Evolutionary conservation across 2,329 filamentous ascomycete species (phyloP).

Genomic region (Aspergillus pseudoviridinutans): DNA sequence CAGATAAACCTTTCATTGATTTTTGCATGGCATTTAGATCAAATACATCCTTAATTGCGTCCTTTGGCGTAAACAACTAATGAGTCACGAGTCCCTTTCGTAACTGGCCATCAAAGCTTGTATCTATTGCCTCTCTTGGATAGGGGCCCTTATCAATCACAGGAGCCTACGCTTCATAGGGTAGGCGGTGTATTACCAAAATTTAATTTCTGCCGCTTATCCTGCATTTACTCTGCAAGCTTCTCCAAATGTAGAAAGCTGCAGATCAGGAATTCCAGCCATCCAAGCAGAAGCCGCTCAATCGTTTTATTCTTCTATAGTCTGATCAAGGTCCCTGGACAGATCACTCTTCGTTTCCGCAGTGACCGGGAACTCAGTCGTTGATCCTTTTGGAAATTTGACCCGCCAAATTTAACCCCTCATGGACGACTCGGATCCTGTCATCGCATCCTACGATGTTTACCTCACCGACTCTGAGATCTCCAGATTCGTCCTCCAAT

Average conservation of each 20-base stretch:
- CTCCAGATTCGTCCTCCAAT: constrained; percentile 79
- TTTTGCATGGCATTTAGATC: not conserved
- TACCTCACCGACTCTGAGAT: constrained; percentile 74
- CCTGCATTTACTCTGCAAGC: not conserved
- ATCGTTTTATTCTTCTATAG: not conserved
- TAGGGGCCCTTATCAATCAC: not conserved
- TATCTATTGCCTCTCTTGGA: too few species aligned
- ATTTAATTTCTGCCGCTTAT: not conserved
- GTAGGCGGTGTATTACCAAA: not conserved
- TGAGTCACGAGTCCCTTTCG: not conserved
- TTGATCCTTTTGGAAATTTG: not conserved
- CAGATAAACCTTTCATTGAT: not conserved
- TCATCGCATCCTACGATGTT: constrained; percentile 74
- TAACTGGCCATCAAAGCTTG: not conserved
- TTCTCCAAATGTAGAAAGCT: not conserved
- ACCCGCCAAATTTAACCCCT: not conserved
- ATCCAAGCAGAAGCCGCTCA: not conserved
- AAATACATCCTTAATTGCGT: not conserved
- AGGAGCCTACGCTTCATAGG: not conserved
- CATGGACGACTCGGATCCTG: constrained; percentile 51
- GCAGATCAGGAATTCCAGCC: not conserved
- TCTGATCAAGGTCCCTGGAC: not conserved
- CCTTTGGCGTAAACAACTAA: not conserved
- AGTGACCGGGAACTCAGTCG: not conserved
- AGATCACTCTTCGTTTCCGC: not conserved